These are phyloP conservation scores for Babesia ovata DNA, from an alignment of 169 alveolate species.

Conservation along the genomic window DNA sequence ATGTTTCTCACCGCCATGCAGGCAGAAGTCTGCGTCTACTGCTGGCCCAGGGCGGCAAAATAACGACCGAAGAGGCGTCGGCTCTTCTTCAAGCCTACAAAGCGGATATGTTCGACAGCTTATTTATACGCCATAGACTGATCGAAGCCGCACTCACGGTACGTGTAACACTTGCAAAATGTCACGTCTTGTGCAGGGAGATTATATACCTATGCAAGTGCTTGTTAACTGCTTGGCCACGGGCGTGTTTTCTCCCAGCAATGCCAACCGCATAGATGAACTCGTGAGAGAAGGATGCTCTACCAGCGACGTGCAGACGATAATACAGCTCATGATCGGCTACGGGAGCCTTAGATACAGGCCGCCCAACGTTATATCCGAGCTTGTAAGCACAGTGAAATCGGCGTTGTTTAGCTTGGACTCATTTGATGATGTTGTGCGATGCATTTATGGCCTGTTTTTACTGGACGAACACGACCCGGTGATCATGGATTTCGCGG, in stretches of 20 bases:
- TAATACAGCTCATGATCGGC: background rate
- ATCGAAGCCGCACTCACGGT: constrained; percentile 15
- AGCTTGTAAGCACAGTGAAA: background rate
- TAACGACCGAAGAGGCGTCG: constrained; percentile 3
- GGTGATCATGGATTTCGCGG: background rate
- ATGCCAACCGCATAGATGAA: constrained; percentile 5
- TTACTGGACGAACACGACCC: background rate
- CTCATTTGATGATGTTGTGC: background rate
- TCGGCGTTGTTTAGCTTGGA: background rate
- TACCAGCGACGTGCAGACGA: background rate
- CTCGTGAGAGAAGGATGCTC: background rate
- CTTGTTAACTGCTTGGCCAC: constrained; percentile 7
- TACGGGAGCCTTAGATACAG: constrained; percentile 18
- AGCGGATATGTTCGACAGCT: constrained; percentile 6
- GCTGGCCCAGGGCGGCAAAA: background rate
- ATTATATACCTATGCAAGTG: constrained; percentile 8
- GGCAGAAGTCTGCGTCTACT: background rate
- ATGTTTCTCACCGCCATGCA: background rate
- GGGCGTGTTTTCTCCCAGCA: constrained; percentile 25
- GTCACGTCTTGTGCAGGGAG: background rate
- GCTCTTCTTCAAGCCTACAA: constrained; percentile 1
- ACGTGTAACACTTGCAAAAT: background rate
- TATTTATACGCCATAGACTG: constrained; percentile 8
- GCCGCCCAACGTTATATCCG: constrained; percentile 5
- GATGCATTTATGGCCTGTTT: background rate